Evolutionary conservation across 306 rosid species (phyloP).

Genomic region (Geum urbanum): DNA sequence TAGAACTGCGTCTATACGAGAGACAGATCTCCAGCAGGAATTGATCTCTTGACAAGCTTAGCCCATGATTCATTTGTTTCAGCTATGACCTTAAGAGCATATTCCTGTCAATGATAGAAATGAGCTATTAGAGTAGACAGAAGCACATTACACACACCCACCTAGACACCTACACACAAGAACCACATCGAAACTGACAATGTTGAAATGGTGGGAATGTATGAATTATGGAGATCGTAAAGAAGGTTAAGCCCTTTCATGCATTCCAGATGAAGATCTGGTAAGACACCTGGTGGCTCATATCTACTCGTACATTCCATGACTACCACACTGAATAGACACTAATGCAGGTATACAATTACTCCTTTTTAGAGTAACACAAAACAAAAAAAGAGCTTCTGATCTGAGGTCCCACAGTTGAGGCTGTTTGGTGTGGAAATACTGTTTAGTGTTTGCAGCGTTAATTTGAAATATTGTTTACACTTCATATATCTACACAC

Average conservation of each 20-base stretch:
- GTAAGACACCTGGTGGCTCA: not conserved
- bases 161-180: too few species aligned
- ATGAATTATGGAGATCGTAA: not conserved
- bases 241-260: not conserved
- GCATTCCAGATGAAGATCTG: not conserved
- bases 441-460: too few species aligned
- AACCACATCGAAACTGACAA: not conserved
- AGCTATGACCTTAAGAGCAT: conserved; percentile 66
- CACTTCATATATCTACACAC: not conserved
- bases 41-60: conserved; percentile 73
- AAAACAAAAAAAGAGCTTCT: not conserved
- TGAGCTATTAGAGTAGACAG: conserved; percentile 1
- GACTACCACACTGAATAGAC: too few species aligned
- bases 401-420: not conserved
- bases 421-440: not conserved
- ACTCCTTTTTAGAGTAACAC: not conserved
- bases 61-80: conserved; percentile 92
- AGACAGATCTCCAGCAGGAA: conserved; percentile 77
- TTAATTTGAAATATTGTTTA: not conserved
- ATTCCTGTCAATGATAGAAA: conserved; percentile 48
- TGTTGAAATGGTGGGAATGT: not conserved
- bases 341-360: not conserved
- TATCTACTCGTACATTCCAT: too few species aligned
- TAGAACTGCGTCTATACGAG: conserved; percentile 44
- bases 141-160: not conserved